Evolutionary conservation across 306 rosid genomes (phyloP).

Genomic region (Prunus dulcis): DNA sequence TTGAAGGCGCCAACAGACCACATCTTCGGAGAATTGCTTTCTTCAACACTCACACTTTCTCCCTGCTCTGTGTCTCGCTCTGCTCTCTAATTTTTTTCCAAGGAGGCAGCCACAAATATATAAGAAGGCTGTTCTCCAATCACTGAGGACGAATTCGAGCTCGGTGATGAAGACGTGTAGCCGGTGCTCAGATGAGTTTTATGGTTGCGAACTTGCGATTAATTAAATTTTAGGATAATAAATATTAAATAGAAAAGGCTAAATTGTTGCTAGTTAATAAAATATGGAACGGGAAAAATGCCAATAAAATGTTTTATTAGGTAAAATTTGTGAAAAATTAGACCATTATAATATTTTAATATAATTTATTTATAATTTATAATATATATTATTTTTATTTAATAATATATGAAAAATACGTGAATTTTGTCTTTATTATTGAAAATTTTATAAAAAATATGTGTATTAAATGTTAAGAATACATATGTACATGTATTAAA

Average conservation of each 20-base stretch:
- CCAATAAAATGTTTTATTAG: too few relatives aligned
- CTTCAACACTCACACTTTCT: not conserved
- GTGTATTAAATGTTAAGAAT: too few relatives aligned
- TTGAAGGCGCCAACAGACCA: conserved; percentile 36
- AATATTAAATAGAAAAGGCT: not conserved
- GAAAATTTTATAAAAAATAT: too few relatives aligned
- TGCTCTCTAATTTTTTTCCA: not conserved
- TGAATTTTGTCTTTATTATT: too few relatives aligned
- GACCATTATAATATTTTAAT: too few relatives aligned
- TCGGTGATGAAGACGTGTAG: not conserved
- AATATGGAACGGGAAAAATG: too few relatives aligned
- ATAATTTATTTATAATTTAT: too few relatives aligned
- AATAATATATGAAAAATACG: too few relatives aligned
- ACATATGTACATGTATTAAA: too few relatives aligned
- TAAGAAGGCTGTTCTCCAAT: not conserved
- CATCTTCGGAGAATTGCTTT: conserved; percentile 22
- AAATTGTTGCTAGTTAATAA: too few relatives aligned
- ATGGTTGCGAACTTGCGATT: not conserved
- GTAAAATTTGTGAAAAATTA: too few relatives aligned
- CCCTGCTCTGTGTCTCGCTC: not conserved
- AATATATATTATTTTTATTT: too few relatives aligned
- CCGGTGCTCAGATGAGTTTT: not conserved
- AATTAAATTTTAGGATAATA: not conserved
- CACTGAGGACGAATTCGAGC: not conserved
- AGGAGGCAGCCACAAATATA: not conserved